Evolutionary conservation across 192 early-diverging fungal genomes (phyloP).

Genomic region (Fimicolochytrium jonesii): DNA sequence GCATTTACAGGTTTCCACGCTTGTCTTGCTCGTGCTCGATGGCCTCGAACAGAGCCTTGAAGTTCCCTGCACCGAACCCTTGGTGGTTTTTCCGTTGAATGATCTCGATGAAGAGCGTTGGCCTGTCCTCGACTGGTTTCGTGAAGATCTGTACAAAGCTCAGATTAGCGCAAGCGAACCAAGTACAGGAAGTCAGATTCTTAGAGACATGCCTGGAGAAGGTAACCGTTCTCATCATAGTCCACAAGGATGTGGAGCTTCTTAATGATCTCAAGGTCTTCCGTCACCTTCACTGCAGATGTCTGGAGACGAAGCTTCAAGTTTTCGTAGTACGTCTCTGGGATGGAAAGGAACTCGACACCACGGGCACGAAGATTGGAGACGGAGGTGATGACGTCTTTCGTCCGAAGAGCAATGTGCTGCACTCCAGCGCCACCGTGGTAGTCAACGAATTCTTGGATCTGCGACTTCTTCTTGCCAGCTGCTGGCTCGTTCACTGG

Average conservation of each 20-base stretch:
- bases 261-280: slow-evolving; percentile 79
- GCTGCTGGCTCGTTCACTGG: slow-evolving; percentile 95
- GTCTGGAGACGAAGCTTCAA: slow-evolving; percentile 68
- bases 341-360: slow-evolving; percentile 84
- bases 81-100: slow-evolving; percentile 92
- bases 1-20: slow-evolving; percentile 58
- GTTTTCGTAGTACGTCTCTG: slow-evolving; percentile 82
- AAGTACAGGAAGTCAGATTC: background rate
- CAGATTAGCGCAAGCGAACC: background rate
- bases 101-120: slow-evolving; percentile 95
- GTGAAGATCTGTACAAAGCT: slow-evolving; percentile 49
- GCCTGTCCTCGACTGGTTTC: slow-evolving; percentile 90
- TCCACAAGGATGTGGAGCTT: slow-evolving; percentile 89
- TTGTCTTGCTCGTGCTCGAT: slow-evolving; percentile 91
- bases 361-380: slow-evolving; percentile 77
- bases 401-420: slow-evolving; percentile 91
- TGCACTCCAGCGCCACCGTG: slow-evolving; percentile 62
- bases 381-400: slow-evolving; percentile 82
- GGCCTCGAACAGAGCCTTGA: slow-evolving; percentile 94
- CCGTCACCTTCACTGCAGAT: slow-evolving; percentile 67
- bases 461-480: slow-evolving; percentile 93
- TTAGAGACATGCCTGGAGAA: slow-evolving; percentile 86
- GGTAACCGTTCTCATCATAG: slow-evolving; percentile 93
- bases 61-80: slow-evolving; percentile 96
- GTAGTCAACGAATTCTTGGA: slow-evolving; percentile 87